Base-by-base conservation (phyloP, 2,329 filamentous ascomycete species). In the Phyllosticta paracitricarpa region DNA sequence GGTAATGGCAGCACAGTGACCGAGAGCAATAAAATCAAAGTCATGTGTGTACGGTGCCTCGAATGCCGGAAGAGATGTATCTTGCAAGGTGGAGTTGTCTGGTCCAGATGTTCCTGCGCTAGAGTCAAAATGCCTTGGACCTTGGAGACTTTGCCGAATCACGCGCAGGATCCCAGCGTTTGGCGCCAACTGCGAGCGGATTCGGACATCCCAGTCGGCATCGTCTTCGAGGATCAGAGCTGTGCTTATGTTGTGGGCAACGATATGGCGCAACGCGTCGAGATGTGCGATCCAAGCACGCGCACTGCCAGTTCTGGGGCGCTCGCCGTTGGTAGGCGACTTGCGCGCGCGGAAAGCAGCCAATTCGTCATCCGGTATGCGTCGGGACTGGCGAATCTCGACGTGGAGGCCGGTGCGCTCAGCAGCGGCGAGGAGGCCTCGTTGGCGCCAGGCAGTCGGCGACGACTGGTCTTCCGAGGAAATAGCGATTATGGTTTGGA, bases 21-120 rank as follows among this genome's bases (percentile, higher is more conserved):
- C 74, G 4, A 72, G 65, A 65, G 69, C 68, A 17, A 75, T 66
- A 25, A 75, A 28, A 59, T 75, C 72, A 71, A 72, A 75, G 12
- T 68, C 71, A 70, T 5, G 66, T 30, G 70, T 63, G 58, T 71
- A 73, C 0, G 71, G 71, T 6, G 40, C 12, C n/a, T 48, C 40
- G n/a, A 48, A n/a, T 17, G 7, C n/a, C 12, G 17, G 40, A 48
- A n/a, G 14, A 7, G 40, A 48, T 6, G n/a, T 7, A 7, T n/a
- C 6, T 17, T 40, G 33, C 2, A 65, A 65, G 25, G 54, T 66
- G 26, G 57, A 59, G 24, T 56, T 64, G 53, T 3, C 55, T 60
- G 51, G 40, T 48, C 40, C 17, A 6, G n/a, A 17, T 7, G n/a
- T 48, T 5, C 40, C 40, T 48, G 52, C 7, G 59, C 40, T n/a